These are phyloP conservation scores for Elongisporangium anandrum DNA, from an alignment of 352 stramenopile species.

Conservation along the genomic window DNA sequence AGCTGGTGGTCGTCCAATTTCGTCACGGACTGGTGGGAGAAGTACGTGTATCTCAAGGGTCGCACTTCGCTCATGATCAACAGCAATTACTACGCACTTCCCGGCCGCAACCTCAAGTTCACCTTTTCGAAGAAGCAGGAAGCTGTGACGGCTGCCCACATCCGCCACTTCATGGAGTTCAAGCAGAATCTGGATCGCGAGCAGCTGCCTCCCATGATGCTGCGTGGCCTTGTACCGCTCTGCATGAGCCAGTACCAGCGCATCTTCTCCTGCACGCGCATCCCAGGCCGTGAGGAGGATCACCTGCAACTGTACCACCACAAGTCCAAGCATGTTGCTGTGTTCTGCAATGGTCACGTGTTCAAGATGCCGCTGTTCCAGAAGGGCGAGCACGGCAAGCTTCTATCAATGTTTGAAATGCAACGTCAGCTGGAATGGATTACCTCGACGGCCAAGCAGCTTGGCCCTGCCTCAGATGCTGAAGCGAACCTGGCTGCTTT, in stretches of 20 bases:
- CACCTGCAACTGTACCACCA: constrained; percentile 62
- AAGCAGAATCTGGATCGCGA: constrained; percentile 86
- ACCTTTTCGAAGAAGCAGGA: constrained; percentile 53
- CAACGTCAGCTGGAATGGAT: constrained; percentile 80
- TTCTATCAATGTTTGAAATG: constrained; percentile 75
- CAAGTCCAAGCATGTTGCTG: constrained; percentile 85
- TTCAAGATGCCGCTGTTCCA: constrained; percentile 88
- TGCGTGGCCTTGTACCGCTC: constrained; percentile 82
- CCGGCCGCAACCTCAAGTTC: constrained; percentile 55
- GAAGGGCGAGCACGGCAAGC: constrained; percentile 70
- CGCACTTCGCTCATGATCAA: constrained; percentile 90
- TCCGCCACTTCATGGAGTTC: constrained; percentile 84
- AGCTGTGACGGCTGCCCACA: constrained; percentile 58
- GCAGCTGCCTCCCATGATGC: constrained; percentile 71
- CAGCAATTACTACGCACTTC: constrained; percentile 90
- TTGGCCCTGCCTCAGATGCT: constrained; percentile 20
- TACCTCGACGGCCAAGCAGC: constrained; percentile 33
- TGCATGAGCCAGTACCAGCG: constrained; percentile 90
- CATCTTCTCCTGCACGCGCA: constrained; percentile 88
- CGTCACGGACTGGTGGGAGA: constrained; percentile 89
- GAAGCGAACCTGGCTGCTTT: constrained; percentile 72
- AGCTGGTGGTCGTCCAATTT: constrained; percentile 89
- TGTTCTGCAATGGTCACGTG: constrained; percentile 80
- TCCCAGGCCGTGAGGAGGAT: constrained; percentile 84
- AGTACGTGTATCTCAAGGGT: constrained; percentile 88